These are phyloP conservation scores for Lodderomyces margitis DNA, from an alignment of 1,139 yeast species.

Conservation along the genomic window DNA sequence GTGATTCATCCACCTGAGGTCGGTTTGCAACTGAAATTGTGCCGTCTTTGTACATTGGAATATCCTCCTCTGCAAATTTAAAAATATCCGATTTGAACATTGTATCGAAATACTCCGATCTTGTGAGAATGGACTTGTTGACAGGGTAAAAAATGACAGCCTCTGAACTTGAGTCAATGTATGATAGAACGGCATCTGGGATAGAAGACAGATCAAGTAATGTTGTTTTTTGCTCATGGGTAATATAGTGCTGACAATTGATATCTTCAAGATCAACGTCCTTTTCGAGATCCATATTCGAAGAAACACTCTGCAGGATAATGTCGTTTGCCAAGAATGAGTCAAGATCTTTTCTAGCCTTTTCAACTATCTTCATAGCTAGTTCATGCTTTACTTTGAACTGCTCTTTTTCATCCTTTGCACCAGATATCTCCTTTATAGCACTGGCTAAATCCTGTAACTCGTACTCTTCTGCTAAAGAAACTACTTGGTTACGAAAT, in stretches of 20 bases:
- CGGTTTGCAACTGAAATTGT: conserved; percentile 22
- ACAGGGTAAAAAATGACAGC: conserved; percentile 51
- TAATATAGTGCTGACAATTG: conserved; percentile 19
- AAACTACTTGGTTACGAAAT: conserved; percentile 27
- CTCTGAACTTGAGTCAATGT: conserved; percentile 29
- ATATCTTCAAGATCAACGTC: conserved; percentile 35
- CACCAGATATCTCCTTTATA: conserved; percentile 20
- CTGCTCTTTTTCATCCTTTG: conserved; percentile 23
- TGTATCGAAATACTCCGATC: conserved; percentile 64
- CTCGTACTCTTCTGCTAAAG: conserved; percentile 33
- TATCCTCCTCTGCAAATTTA: conserved; percentile 18
- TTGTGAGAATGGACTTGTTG: conserved; percentile 56
- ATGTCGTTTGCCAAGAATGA: conserved; percentile 38
- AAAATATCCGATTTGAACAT: conserved; percentile 56
- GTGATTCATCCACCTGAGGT: conserved; percentile 17
- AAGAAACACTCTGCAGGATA: conserved; percentile 23
- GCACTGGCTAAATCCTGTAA: conserved; percentile 36
- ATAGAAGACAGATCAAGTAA: conserved; percentile 26
- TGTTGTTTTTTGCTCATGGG: conserved; percentile 16
- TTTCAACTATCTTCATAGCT: conserved; percentile 44
- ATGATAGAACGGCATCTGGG: conserved; percentile 52
- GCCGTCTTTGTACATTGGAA: conserved; percentile 18
- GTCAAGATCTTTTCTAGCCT: conserved; percentile 46
- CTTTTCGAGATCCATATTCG: conserved; percentile 15
- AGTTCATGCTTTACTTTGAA: conserved; percentile 45